Evolutionary conservation across 2,329 filamentous ascomycete species (phyloP).

Genomic region (Cladosporium velox): DNA sequence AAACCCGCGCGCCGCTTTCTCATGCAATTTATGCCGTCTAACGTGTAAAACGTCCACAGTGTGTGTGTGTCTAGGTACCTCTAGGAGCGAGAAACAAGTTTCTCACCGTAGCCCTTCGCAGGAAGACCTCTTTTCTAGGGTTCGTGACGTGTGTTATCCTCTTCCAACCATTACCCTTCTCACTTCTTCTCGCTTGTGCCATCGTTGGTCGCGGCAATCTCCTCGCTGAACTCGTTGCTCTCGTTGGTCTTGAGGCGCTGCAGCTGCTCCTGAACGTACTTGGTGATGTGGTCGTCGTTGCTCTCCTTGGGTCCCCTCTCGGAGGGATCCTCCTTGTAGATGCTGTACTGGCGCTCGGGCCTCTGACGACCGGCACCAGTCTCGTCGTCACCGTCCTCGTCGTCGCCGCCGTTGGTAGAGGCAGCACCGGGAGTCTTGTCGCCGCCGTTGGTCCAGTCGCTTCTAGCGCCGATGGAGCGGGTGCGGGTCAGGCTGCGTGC

Average conservation of each 20-base stretch:
- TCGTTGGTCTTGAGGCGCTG: constrained; percentile 67
- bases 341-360: constrained; percentile 46
- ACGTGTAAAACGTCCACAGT: background rate
- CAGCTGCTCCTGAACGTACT: constrained; percentile 81
- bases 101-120: background rate
- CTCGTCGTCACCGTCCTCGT: constrained; percentile 39
- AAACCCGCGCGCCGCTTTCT: background rate
- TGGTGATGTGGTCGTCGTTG: constrained; percentile 65
- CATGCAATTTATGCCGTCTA: constrained; percentile 1
- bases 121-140: background rate
- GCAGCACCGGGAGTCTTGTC: constrained; percentile 32
- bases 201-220: constrained; percentile 57
- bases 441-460: constrained; percentile 61
- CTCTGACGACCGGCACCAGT: constrained; percentile 19
- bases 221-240: constrained; percentile 58
- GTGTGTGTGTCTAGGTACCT: background rate
- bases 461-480: constrained; percentile 80
- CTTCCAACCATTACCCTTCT: background rate
- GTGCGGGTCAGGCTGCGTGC: constrained; percentile 35
- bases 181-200: constrained; percentile 28
- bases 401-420: constrained; percentile 35
- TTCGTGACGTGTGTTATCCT: background rate
- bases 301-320: constrained; percentile 36
- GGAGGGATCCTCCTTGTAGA: constrained; percentile 57
- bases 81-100: background rate